Conservation (phyloP, 2,329 filamentous ascomycete species). For the Orbilia brochopaga region DNA sequence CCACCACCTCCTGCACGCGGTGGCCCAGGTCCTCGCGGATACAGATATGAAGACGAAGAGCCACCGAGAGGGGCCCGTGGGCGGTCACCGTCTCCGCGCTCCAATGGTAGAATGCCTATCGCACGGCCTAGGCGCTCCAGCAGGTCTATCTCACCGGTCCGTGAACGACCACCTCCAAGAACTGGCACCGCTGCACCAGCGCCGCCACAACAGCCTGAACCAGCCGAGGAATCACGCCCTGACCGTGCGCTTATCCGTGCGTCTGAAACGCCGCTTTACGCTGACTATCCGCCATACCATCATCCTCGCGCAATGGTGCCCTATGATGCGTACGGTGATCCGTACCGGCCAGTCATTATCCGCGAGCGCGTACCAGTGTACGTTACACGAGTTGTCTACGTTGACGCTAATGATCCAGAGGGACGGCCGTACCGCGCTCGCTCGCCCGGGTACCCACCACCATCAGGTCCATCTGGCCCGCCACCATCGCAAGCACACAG, state of each 20-base stretch:
- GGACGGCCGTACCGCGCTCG: slow-evolving; percentile 30
- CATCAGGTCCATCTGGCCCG: not conserved
- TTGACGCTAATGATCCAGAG: slow-evolving; percentile 39
- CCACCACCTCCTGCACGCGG: slow-evolving; percentile 16
- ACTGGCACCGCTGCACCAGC: not conserved
- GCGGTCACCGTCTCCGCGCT: slow-evolving; percentile 38
- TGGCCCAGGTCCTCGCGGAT: slow-evolving; percentile 8
- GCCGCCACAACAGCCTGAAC: slow-evolving; percentile 15
- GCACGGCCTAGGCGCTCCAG: slow-evolving; percentile 35
- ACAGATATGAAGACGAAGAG: slow-evolving; percentile 46
- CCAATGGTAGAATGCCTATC: slow-evolving; percentile 19
- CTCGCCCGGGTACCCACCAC: slow-evolving; percentile 26
- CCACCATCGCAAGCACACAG: not conserved
- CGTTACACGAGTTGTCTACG: slow-evolving; percentile 35
- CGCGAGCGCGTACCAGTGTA: slow-evolving; percentile 34
- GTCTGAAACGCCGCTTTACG: slow-evolving; percentile 30
- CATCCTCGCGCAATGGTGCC: slow-evolving; percentile 24
- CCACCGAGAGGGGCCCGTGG: slow-evolving; percentile 22
- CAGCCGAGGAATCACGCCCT: slow-evolving; percentile 22
- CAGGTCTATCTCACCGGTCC: slow-evolving; percentile 30
- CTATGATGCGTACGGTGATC: slow-evolving; percentile 36
- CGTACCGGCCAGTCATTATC: slow-evolving; percentile 35
- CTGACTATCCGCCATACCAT: slow-evolving; percentile 32
- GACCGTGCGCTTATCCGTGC: slow-evolving; percentile 32
- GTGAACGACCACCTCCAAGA: slow-evolving; percentile 34